phyloP scores from a whole-genome alignment of 169 alveolate genomes.

The Plasmodium yoelii region DNA sequence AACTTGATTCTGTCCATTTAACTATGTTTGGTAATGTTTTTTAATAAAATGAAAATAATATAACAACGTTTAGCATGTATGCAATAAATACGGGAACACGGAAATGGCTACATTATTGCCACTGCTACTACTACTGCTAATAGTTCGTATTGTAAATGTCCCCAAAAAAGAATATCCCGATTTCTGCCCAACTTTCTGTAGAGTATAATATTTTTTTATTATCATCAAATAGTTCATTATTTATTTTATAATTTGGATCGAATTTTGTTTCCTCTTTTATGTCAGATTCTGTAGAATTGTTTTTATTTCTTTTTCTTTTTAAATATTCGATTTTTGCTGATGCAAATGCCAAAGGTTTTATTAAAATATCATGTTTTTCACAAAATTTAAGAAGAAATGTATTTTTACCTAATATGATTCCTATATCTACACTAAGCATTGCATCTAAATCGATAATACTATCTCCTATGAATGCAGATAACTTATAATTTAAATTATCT shows the following conservation, averaged over 20 bases:
- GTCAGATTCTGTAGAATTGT: background rate
- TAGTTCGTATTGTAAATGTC: background rate
- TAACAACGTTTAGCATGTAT: too few relatives aligned
- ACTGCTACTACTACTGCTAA: too few relatives aligned
- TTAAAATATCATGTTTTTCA: constrained; percentile 49
- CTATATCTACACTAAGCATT: constrained; percentile 36
- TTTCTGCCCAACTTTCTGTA: constrained; percentile 73
- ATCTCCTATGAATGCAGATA: constrained; percentile 68
- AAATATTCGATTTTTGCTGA: constrained; percentile 61
- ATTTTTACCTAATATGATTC: constrained; percentile 40
- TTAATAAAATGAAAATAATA: too few relatives aligned
- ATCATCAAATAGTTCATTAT: constrained; percentile 40
- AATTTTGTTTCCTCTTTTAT: background rate
- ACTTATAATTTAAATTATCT: constrained; percentile 17
- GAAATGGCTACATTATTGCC: too few relatives aligned
- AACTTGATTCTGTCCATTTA: background rate
- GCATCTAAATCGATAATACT: constrained; percentile 57
- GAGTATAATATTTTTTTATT: constrained; percentile 36
- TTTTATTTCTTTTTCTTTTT: background rate
- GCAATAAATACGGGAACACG: too few relatives aligned
- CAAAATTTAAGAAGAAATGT: constrained; percentile 21
- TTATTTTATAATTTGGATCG: background rate
- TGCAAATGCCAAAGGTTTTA: constrained; percentile 59
- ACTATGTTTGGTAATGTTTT: too few relatives aligned
- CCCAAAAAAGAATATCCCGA: constrained; percentile 65